phyloP scores from a whole-genome alignment of 179 eudicot species.

The Beta corolliflora region DNA sequence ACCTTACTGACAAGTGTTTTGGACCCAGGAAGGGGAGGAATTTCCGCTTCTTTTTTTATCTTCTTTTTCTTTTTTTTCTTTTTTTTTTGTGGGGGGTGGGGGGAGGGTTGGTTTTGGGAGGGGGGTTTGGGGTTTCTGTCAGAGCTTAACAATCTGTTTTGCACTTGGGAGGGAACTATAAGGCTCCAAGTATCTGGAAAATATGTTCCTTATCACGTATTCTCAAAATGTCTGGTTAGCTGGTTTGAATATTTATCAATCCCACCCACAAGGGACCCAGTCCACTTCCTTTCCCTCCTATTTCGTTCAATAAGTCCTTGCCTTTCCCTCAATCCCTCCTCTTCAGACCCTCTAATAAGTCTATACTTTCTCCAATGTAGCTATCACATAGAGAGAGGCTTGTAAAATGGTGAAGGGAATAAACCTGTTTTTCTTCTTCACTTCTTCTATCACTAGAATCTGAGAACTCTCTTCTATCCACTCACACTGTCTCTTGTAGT shows the following conservation, averaged over 20 bases:
- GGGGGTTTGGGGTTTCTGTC: not conserved
- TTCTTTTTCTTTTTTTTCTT: too few relatives aligned
- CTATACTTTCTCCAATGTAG: not conserved
- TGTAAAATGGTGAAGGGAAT: not conserved
- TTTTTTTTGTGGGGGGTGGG: too few relatives aligned
- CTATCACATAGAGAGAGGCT: not conserved
- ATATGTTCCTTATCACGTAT: not conserved
- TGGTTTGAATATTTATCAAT: not conserved
- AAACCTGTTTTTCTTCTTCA: not conserved
- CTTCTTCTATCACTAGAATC: not conserved
- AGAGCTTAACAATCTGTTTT: not conserved
- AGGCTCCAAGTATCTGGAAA: not conserved
- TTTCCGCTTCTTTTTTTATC: too few relatives aligned
- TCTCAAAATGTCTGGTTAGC: not conserved
- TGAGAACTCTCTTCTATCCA: not conserved
- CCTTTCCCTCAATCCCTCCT: not conserved
- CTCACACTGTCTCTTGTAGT: not conserved
- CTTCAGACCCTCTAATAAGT: not conserved
- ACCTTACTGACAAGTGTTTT: not conserved
- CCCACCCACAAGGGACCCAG: not conserved
- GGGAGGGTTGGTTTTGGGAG: not conserved
- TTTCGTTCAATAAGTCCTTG: not conserved
- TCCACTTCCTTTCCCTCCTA: not conserved
- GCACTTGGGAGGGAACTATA: not conserved
- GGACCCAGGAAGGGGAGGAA: too few relatives aligned